Percentiles rank a stretch among this genome's conserved stretches.
Evolutionary conservation across 345 rosid species (phyloP).

Genomic region (thale cress (Arabidopsis thaliana)): DNA sequence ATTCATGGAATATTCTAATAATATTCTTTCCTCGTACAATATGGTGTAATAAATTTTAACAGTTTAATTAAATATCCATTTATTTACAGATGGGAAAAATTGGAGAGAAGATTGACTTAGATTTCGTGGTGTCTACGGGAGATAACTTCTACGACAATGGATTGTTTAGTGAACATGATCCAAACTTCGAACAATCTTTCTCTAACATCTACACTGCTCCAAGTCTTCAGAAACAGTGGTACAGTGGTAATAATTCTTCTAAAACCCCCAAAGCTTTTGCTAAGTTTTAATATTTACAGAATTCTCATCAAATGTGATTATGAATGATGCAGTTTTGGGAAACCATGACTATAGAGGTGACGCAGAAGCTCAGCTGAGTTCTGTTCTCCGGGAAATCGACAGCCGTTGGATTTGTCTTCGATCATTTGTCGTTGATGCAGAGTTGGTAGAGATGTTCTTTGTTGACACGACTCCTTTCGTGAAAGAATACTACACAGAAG

Average conservation of each 20-base stretch:
- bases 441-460: constrained; percentile 68
- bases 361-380: constrained; percentile 66
- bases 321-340: constrained; percentile 55
- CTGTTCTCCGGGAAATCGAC: constrained; percentile 56
- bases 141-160: constrained; percentile 92
- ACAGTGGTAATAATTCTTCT: constrained; percentile 49
- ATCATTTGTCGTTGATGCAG: constrained; percentile 65
- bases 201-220: constrained; percentile 64
- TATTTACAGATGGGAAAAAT: constrained; percentile 72
- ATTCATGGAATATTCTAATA: constrained; percentile 34
- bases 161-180: constrained; percentile 54
- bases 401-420: constrained; percentile 78
- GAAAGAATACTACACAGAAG: constrained; percentile 55
- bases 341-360: constrained; percentile 90
- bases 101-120: constrained; percentile 62
- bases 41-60: background rate
- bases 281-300: too few relatives aligned
- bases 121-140: constrained; percentile 86
- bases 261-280: background rate
- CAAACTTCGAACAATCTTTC: constrained; percentile 69
- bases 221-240: constrained; percentile 85
- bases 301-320: background rate
- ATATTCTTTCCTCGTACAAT: constrained; percentile 8
- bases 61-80: background rate
- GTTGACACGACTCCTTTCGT: constrained; percentile 84